These are phyloP conservation scores for Marsdenia floribunda DNA, from an alignment of 257 asterid species.

Conservation along the genomic window DNA sequence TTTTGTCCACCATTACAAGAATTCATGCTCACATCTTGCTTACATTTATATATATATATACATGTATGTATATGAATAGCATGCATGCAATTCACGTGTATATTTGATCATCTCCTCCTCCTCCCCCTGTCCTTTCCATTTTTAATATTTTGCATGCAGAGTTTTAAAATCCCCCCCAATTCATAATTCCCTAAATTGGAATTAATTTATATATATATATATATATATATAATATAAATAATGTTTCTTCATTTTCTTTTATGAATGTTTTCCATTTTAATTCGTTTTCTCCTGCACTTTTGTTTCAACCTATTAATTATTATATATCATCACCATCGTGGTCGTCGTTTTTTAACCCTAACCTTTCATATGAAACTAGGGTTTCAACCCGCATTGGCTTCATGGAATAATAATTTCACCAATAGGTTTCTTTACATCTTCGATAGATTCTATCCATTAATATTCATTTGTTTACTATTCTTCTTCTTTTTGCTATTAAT, in stretches of 20 bases:
- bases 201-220: background rate
- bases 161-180: background rate
- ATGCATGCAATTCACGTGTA: background rate
- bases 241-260: background rate
- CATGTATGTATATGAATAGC: background rate
- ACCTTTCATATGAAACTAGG: too few species aligned
- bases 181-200: background rate
- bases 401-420: too few species aligned
- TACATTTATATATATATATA: background rate
- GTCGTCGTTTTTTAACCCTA: too few species aligned
- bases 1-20: too few species aligned
- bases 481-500: background rate
- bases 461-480: background rate
- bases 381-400: too few species aligned
- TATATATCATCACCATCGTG: too few species aligned
- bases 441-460: background rate
- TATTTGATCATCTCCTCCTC: background rate
- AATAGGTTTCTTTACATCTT: background rate
- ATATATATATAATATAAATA: background rate
- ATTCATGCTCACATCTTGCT: too few species aligned
- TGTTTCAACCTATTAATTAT: background rate
- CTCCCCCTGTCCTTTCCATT: background rate
- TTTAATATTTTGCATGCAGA: background rate
- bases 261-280: background rate
- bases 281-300: background rate